Base-by-base conservation (phyloP, 495 filamentous ascomycete species). In the Lophium mytilinum region DNA sequence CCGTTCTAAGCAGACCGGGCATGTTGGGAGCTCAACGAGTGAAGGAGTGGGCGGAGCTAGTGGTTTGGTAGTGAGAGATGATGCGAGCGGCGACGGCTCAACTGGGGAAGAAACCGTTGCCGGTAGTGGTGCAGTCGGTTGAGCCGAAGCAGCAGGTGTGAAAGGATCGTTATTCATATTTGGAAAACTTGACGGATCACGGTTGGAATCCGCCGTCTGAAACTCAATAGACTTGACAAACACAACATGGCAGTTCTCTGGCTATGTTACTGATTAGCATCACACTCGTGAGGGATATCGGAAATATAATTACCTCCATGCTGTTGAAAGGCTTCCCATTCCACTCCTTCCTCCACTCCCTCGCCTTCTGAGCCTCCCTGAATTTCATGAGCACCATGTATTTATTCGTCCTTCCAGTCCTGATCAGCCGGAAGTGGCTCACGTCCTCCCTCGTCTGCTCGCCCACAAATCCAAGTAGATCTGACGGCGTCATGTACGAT, bases 361-460 rank as follows among this genome's bases (percentile, higher is more conserved):
- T 83, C 9, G 93, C 93, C 58, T 80, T 82, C 64, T 77, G 79
- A 42, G 79, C 78, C 62, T 84, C 84, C 47, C 89, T 76, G 69
- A 97, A 96, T 73, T 95, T 97, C 86, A 98, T 92, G 55, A 98
- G 76, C 46, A 96, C 93, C 83, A 98, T 88, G 73, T 97, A 98
- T 66, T 91, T 82, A 69, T 92, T 96, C 64, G 86, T 82, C 52
- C 86, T 76, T 49, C 85, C 85, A 4, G 93, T 97, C 75, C 88
- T 83, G 48, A 98, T 87, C 86, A 98, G 94, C 40, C 93, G 78
- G 66, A 96, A 95, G 74, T 98, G 94, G 63, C 87, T 95, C 57
- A 97, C 88, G 53, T 89, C 78, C 57, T 89, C 85, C 69, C 88
- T 81, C 62, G 90, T 95, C 66, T 84, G 83, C 70, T 96, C 88